phyloP scores from a whole-genome alignment of 2,329 filamentous ascomycete species.

The Ophiostoma sp. region DNA sequence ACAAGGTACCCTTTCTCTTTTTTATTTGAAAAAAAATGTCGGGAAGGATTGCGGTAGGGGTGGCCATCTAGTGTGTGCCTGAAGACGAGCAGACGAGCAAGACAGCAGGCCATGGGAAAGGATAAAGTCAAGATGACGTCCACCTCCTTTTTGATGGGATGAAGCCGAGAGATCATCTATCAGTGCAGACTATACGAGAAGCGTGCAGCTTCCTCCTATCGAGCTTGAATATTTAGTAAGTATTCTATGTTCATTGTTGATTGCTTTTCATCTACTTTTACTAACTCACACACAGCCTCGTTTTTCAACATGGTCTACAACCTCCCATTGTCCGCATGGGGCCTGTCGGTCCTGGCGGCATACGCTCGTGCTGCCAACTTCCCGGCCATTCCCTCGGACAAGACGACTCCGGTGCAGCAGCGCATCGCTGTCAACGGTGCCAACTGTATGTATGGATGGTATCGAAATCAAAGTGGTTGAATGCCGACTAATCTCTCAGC shows the following conservation, averaged over 20 bases:
- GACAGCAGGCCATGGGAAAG: neutral
- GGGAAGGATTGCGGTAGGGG: neutral
- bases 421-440: constrained; percentile 53
- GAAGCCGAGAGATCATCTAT: neutral
- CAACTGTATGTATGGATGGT: constrained; percentile 41
- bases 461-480: neutral
- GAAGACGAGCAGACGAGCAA: neutral
- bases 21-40: neutral
- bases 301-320: constrained; percentile 25
- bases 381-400: constrained; percentile 49
- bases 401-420: constrained; percentile 56
- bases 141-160: neutral
- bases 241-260: neutral
- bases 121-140: constrained; percentile 16
- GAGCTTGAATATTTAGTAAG: neutral
- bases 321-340: constrained; percentile 19
- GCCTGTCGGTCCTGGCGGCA: constrained; percentile 26
- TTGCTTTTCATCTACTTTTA: neutral
- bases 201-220: neutral
- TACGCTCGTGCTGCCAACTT: constrained; percentile 36
- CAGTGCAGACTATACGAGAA: neutral
- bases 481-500: constrained; percentile 37
- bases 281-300: neutral
- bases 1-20: neutral
- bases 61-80: neutral